Base-by-base conservation (phyloP, 768 basidiomycete species). In the Glaciozyma antarctica region DNA sequence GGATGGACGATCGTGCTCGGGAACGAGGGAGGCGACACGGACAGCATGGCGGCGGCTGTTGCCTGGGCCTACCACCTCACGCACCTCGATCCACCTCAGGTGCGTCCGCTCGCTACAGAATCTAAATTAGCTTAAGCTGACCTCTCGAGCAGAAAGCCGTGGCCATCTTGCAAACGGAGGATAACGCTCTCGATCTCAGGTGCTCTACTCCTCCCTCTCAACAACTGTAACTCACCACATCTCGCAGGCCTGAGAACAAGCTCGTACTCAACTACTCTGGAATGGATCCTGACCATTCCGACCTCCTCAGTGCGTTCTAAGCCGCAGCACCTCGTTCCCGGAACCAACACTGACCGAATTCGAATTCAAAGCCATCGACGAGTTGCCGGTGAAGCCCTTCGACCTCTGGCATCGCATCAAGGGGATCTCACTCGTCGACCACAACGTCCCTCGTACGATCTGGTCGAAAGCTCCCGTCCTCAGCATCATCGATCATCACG, bases 401-500 rank as follows among this genome's bases (percentile, higher is more conserved):
- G 69, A 71, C 15, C 13, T 71, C 2, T 49, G 56, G 32, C 69
- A 67, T 60, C 63, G 69, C 7, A 67, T 71, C 49, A 44, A 63
- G 41, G 69, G 69, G 9, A 65, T 71, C 47, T 59, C 63, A 4
- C 61, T 71, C 30, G 69, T 71, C 51, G 69, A 71, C 47, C 69
- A 71, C 66, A 71, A 71, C 48, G 64, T 67, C 2, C 64, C 66
- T 5, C 58, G 59, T 2, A n/a, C 24, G 30, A 8, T 21, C 38
- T 61, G 58, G 58, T 7, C 7, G 10, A 58, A 47, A 8, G 24
- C 44, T 13, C 16, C 58, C 26, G 28, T 58, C 44, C 22, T 58
- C 58, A 24, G 24, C 7, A 58, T 58, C 58, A 22, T 58, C 58
- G 58, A 58, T 44, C 69, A 71, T 30, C 66, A 71, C 64, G 66